These are phyloP conservation scores for Amorphotheca resinae DNA, from an alignment of 495 filamentous ascomycete species.

Conservation along the genomic window DNA sequence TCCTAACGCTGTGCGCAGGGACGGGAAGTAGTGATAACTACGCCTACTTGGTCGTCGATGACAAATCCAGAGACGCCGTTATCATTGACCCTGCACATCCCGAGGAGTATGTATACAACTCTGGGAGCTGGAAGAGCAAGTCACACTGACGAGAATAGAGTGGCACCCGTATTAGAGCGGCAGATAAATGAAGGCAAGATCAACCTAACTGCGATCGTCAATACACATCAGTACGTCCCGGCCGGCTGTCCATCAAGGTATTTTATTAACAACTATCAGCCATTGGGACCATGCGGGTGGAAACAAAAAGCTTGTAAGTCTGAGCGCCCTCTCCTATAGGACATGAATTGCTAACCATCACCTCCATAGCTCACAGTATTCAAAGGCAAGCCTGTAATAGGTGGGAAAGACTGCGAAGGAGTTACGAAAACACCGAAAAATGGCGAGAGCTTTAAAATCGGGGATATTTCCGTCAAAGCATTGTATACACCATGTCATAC, in stretches of 20 bases:
- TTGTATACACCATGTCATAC: conserved; percentile 95
- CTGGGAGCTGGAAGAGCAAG: not conserved
- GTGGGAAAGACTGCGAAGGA: conserved; percentile 72
- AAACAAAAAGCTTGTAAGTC: conserved; percentile 61
- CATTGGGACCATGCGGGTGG: conserved; percentile 94
- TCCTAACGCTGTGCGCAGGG: conserved; percentile 45
- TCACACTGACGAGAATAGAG: conserved; percentile 37
- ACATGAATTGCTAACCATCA: conserved; percentile 3
- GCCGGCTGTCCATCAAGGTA: not conserved
- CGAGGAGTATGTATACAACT: conserved; percentile 52
- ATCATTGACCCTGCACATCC: conserved; percentile 93
- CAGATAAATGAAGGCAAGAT: conserved; percentile 59
- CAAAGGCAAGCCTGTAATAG: conserved; percentile 50
- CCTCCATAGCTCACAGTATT: conserved; percentile 48
- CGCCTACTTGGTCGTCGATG: conserved; percentile 88
- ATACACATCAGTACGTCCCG: conserved; percentile 82
- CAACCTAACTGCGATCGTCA: conserved; percentile 79
- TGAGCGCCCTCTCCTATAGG: not conserved
- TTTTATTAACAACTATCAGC: conserved; percentile 31
- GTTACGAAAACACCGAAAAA: conserved; percentile 66
- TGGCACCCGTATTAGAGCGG: conserved; percentile 64
- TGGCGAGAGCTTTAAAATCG: conserved; percentile 69
- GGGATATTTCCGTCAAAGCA: conserved; percentile 76
- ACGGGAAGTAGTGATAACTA: conserved; percentile 87
- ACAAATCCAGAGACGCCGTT: conserved; percentile 81